Evolutionary conservation across 2,329 filamentous ascomycete species (phyloP), one percentile per base, ranked within the genome.

Genomic region (Chalaropsis thielavioides): DNA sequence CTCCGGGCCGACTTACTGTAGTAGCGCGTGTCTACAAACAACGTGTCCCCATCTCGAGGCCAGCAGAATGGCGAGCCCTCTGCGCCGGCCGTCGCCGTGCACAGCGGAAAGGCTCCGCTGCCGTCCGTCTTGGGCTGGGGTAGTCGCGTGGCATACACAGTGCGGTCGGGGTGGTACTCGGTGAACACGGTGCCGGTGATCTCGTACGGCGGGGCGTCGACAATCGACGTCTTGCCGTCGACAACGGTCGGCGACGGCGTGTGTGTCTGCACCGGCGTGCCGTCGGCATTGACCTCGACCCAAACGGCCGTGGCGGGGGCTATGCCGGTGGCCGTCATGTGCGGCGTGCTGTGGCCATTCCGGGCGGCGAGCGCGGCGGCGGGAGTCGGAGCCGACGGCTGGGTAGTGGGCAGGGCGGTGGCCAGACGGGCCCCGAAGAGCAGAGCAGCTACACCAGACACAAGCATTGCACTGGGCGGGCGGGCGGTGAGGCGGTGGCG

Each of bases 21-120:
- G 71, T 83, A 83, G 0, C 76, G 80, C 13, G 70, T 73, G 38
- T 74, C 78, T 1, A 75, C 74, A 66, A 76, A 75, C 27, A 83
- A 72, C 8, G 75, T 75, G 63, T 75, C 76, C 65, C 76, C 76
- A 17, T 72, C 69, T 8, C 72, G 71, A 0, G 82, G 82, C 15
- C 74, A 72, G 71, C 82, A 84, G 69, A 83, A 82, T 0, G 82
- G 82, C 65, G 76, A 78, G 66, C 75, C 70, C 17, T 72, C 70
- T 40, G 78, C 79, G 60, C 81, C 74, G 71, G 70, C 82, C 82
- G 71, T 73, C 70, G 72, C 81, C 83, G 27, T 76, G 71, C 15
- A 76, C 71, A 69, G 62, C 49, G 66, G 66, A 10, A 83, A 83
- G n/a, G 77, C 75, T 59, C 80, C 81, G 62, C 74, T 72, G 62